Base-by-base conservation (phyloP, 176 grass and related monocot genomes). In the Raddia distichophylla region DNA sequence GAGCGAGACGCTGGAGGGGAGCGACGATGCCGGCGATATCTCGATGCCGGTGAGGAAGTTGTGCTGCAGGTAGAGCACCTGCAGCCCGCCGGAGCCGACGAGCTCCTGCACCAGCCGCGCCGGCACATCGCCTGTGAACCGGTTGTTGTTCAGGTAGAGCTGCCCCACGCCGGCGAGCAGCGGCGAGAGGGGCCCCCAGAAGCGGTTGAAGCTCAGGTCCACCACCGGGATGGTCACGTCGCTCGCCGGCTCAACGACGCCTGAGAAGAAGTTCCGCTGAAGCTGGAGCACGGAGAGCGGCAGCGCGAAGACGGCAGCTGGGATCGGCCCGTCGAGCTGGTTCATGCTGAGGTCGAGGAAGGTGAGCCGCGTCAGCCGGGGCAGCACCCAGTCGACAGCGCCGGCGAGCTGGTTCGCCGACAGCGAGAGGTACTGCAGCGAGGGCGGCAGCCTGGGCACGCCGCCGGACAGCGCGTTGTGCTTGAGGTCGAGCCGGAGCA, bases 121-220 rank as follows among this genome's bases (percentile, higher is more conserved):
- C 17, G 95, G 95, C 13, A 98, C 95, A 42, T 94, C 92, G 53
- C 95, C 95, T 52, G 90, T 91, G 86, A 98, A 98, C 81, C 95
- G 78, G 86, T 98, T 98, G 84, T 98, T 98, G 88, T 98, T 93
- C 19, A 98, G 87, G 83, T 94, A 98, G 22, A 98, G 95, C 81
- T 91, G 88, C 64, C 86, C 82, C 13, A 94, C 88, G 10, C 90
- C 79, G 0, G 95, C 86, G 20, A 98, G 87, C 10, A 94, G 85
- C 73, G 92, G 95, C 68, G 95, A 92, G 0, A 98, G 15, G 10
- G 78, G 71, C 13, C 95, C 95, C 83, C 86, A 94, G 70, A 98
- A 79, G 1, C 95, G 83, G 83, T 97, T 97, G 84, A 83, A 97
- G 84, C 94, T 97, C 33, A 97, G 68, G 85, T 97, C 94, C 73